Percentiles rank a stretch among this genome's conserved stretches.
Conservation (phyloP, 1,284 basidiomycete species). For the Fomes fomentarius region DNA sequence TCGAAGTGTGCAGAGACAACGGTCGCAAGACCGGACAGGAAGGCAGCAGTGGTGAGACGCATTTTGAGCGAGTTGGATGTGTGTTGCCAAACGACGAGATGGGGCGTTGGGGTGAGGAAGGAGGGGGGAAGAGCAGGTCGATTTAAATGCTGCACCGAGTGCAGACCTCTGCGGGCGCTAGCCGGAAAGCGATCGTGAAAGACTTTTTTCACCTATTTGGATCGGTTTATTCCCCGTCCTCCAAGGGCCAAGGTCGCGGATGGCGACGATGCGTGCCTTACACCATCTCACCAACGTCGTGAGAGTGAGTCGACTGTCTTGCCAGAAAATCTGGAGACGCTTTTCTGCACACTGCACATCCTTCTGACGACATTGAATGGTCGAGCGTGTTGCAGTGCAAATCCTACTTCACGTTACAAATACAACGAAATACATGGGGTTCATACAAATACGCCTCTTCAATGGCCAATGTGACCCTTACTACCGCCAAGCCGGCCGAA, state of each 20-base stretch:
- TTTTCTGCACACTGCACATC: too few species aligned
- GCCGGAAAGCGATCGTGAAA: constrained; percentile 26
- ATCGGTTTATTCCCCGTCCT: constrained; percentile 15
- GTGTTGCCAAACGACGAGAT: not conserved
- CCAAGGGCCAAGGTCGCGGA: not conserved
- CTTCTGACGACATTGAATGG: too few species aligned
- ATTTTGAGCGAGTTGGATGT: constrained; percentile 26
- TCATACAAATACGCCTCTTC: too few species aligned
- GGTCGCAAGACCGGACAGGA: constrained; percentile 31
- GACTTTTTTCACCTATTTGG: constrained; percentile 38
- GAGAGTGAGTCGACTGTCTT: too few species aligned
- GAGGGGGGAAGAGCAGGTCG: constrained; percentile 5
- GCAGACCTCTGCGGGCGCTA: constrained; percentile 11
- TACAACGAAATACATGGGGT: too few species aligned
- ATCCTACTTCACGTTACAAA: too few species aligned
- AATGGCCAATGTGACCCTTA: constrained; percentile 27
- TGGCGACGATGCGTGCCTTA: too few species aligned
- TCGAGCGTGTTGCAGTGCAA: too few species aligned
- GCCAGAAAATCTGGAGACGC: too few species aligned
- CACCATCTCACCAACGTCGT: too few species aligned
- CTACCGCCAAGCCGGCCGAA: constrained; percentile 56
- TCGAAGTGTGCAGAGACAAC: constrained; percentile 69
- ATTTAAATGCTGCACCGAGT: constrained; percentile 15
- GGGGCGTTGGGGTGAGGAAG: constrained; percentile 1
- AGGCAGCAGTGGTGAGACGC: constrained; percentile 37